Conservation (phyloP, 164 flowering plant species). For the Magnolia kwangsiensis region DNA sequence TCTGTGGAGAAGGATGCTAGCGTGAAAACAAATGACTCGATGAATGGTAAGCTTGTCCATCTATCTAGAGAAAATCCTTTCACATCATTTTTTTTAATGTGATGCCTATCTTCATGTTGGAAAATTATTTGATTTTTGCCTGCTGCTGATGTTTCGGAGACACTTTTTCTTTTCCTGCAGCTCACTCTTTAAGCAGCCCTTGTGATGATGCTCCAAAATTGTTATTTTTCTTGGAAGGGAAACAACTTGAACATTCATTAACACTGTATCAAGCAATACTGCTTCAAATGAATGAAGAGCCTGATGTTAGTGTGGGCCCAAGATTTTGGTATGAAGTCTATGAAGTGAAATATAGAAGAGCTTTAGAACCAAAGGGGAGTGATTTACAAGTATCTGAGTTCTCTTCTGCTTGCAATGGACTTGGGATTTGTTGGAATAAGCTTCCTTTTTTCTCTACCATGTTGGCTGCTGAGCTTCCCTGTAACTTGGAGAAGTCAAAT, state of each 20-base stretch:
- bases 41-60: constrained; percentile 7
- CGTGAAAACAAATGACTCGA: constrained; percentile 5
- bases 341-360: constrained; percentile 51
- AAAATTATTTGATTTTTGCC: neutral
- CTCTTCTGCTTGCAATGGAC: constrained; percentile 18
- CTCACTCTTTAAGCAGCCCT: neutral
- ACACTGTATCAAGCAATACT: constrained; percentile 79
- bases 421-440: constrained; percentile 17
- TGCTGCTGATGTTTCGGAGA: neutral
- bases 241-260: constrained; percentile 38
- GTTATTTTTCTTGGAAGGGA: constrained; percentile 54
- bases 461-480: constrained; percentile 38
- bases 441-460: constrained; percentile 38
- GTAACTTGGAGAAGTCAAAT: constrained; percentile 50
- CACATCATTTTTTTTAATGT: neutral
- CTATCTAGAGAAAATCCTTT: neutral
- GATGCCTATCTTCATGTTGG: neutral
- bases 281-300: constrained; percentile 34
- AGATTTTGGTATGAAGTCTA: constrained; percentile 62
- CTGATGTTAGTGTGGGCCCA: constrained; percentile 29
- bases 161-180: neutral
- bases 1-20: constrained; percentile 15
- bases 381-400: constrained; percentile 10
- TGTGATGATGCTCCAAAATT: constrained; percentile 35
- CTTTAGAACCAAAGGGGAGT: constrained; percentile 18